Percentiles rank a stretch among this genome's conserved stretches.
phyloP scores from a whole-genome alignment of 2,329 filamentous ascomycete species.

The Calonectria leucothoes region DNA sequence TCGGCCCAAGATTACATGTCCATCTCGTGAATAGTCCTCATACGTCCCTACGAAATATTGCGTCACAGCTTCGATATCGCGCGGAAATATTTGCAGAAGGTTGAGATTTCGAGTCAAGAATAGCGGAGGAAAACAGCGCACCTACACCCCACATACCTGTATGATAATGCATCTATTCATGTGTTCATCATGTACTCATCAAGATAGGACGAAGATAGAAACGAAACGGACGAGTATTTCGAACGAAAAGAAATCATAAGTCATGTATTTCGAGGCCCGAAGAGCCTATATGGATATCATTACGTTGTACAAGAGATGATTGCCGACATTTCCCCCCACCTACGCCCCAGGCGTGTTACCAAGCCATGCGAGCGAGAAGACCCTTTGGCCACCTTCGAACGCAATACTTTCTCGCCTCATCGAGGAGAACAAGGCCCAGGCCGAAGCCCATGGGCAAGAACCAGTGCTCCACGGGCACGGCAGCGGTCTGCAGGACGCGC shows the following conservation, averaged over 20 bases:
- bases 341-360: conserved; percentile 19
- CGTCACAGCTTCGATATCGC: background rate
- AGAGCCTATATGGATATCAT: background rate
- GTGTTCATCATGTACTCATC: conserved; percentile 23
- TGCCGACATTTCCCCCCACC: background rate
- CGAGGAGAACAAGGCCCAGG: conserved; percentile 22
- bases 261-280: conserved; percentile 12
- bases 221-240: background rate
- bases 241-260: background rate
- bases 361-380: conserved; percentile 19
- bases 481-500: conserved; percentile 67
- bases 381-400: conserved; percentile 27
- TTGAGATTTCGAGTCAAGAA: background rate
- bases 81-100: background rate
- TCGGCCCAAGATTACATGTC: background rate
- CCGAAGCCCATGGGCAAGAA: conserved; percentile 83
- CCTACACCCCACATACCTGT: background rate
- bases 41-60: background rate
- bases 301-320: conserved; percentile 2
- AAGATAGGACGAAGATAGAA: background rate
- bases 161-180: background rate
- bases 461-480: conserved; percentile 78
- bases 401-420: conserved; percentile 29
- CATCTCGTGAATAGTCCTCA: background rate
- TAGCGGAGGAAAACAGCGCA: background rate